Evolutionary conservation across 2,329 filamentous ascomycete species (phyloP).

Genomic region (Arthrobotrys conoides): DNA sequence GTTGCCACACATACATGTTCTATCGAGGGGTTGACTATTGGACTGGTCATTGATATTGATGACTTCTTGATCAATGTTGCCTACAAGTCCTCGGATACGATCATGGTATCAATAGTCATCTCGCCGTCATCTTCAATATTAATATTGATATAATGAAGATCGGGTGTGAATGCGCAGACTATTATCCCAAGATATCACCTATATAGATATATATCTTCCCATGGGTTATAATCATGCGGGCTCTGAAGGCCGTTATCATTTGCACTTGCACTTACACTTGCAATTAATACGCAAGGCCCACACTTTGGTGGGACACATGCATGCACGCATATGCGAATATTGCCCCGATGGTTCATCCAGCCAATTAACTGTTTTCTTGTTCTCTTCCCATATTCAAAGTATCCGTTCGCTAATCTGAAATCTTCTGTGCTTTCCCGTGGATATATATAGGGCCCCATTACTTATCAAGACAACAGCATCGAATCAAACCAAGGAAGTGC

Average conservation of each 20-base stretch:
- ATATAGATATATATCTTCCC: not conserved
- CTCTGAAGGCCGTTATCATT: too few relatives aligned
- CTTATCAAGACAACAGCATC: slow-evolving; percentile 42
- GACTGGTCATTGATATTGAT: too few relatives aligned
- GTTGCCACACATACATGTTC: slow-evolving; percentile 2
- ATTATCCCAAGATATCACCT: not conserved
- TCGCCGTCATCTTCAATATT: not conserved
- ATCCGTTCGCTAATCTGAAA: slow-evolving; percentile 37
- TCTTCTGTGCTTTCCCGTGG: not conserved
- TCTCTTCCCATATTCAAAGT: not conserved
- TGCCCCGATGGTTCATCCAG: too few relatives aligned
- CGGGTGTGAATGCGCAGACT: not conserved
- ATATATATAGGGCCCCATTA: slow-evolving; percentile 52
- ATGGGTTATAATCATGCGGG: too few relatives aligned
- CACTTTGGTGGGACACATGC: not conserved
- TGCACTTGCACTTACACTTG: too few relatives aligned
- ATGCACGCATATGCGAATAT: not conserved
- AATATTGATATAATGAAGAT: not conserved
- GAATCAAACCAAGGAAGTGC: slow-evolving; percentile 37
- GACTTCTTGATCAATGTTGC: not conserved
- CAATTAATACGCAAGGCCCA: not conserved
- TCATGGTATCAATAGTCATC: not conserved
- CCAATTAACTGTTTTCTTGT: not conserved
- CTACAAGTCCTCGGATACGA: not conserved
- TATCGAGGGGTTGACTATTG: not conserved